Conservation (phyloP, 306 rosid genomes). For the Quercus variabilis region DNA sequence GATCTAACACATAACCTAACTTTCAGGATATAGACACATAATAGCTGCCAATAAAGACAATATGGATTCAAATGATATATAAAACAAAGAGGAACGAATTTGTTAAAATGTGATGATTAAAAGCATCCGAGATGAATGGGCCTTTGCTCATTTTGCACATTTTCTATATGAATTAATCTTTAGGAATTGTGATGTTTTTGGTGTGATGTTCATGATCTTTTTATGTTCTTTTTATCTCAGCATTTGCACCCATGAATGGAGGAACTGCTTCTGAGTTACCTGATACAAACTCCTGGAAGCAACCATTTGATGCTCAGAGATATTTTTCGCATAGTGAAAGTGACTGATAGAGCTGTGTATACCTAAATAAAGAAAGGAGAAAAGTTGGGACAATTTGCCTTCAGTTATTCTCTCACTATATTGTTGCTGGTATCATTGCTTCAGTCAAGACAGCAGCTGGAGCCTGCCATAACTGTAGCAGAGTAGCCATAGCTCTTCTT, state of each 20-base stretch:
- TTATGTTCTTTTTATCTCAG: slow-evolving; percentile 40
- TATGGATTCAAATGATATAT: no score
- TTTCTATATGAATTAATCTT: background rate
- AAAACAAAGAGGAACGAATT: no score
- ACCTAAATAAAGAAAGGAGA: background rate
- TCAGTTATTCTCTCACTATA: background rate
- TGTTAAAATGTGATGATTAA: no score
- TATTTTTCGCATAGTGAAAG: slow-evolving; percentile 55
- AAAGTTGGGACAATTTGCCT: slow-evolving; percentile 5
- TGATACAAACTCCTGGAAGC: slow-evolving; percentile 37
- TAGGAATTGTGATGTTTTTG: background rate
- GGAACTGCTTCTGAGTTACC: slow-evolving; percentile 27
- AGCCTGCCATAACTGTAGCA: no score
- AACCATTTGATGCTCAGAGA: slow-evolving; percentile 55
- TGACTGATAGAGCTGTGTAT: slow-evolving; percentile 1
- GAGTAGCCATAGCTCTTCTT: no score
- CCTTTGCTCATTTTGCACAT: background rate
- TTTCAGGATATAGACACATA: no score
- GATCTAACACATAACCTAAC: no score
- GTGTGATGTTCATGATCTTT: slow-evolving; percentile 12
- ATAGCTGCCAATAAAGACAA: no score
- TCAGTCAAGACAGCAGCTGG: background rate
- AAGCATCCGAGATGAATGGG: no score
- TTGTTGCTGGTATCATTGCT: background rate
- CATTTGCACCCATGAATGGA: slow-evolving; percentile 84